Percentiles rank a stretch among this genome's conserved stretches.
These are phyloP conservation scores for Termitomyces eurrhizus DNA, from an alignment of 768 basidiomycete species.

Conservation along the genomic window DNA sequence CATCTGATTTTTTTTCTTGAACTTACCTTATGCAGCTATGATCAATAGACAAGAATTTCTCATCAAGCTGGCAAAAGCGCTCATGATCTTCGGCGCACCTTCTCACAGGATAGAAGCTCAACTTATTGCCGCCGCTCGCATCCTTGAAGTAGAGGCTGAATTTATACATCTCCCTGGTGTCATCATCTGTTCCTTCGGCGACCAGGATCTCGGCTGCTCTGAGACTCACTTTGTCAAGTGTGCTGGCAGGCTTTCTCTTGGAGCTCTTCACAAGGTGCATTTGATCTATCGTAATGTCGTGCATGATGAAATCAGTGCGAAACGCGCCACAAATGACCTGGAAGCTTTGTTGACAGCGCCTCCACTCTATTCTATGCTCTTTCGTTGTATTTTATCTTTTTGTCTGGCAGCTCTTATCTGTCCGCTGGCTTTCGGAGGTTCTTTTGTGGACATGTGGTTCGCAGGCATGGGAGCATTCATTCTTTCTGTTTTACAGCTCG, in stretches of 20 bases:
- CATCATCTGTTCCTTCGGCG: slow-evolving; percentile 86
- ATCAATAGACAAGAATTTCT: slow-evolving; percentile 82
- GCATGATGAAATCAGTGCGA: slow-evolving; percentile 88
- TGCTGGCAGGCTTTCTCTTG: slow-evolving; percentile 72
- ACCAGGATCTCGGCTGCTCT: slow-evolving; percentile 83
- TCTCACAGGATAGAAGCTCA: slow-evolving; percentile 94
- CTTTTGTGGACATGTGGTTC: slow-evolving; percentile 83
- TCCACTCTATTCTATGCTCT: slow-evolving; percentile 57
- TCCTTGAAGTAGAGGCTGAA: slow-evolving; percentile 88
- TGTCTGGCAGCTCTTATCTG: slow-evolving; percentile 74
- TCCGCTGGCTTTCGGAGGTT: slow-evolving; percentile 81
- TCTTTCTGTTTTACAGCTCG: slow-evolving; percentile 67
- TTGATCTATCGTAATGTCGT: slow-evolving; percentile 82
- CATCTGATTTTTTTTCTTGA: not conserved
- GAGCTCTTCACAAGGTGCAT: slow-evolving; percentile 82
- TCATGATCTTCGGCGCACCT: slow-evolving; percentile 92
- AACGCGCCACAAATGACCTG: slow-evolving; percentile 62
- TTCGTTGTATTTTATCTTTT: slow-evolving; percentile 68
- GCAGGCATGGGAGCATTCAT: slow-evolving; percentile 66
- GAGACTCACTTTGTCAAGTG: slow-evolving; percentile 89
- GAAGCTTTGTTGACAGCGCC: slow-evolving; percentile 58
- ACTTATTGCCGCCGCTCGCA: slow-evolving; percentile 80
- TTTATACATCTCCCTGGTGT: slow-evolving; percentile 83
- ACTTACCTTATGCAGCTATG: slow-evolving; percentile 49
- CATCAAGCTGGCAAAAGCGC: slow-evolving; percentile 76